Percentiles rank a stretch among this genome's conserved stretches.
phyloP scores from a whole-genome alignment of 257 asterid species.

The Coffea eugenioides region DNA sequence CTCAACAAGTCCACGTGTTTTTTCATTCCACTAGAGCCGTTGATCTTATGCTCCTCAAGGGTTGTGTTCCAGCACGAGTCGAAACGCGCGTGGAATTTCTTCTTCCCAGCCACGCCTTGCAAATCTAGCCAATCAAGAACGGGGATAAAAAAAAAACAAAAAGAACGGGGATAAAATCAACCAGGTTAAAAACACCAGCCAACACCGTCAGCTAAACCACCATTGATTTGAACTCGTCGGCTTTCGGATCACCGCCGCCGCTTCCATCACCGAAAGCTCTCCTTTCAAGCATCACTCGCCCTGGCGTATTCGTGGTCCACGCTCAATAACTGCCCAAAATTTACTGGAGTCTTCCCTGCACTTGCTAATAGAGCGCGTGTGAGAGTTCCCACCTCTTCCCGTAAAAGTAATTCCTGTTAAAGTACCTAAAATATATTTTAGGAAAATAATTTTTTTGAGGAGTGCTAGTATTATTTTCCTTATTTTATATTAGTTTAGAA shows the following conservation, averaged over 20 bases:
- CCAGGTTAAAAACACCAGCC: conserved; percentile 78
- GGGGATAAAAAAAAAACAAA: conserved; percentile 43
- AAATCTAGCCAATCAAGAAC: conserved; percentile 63
- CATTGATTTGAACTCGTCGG: conserved; percentile 81
- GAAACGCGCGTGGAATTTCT: conserved; percentile 73
- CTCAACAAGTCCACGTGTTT: conserved; percentile 47
- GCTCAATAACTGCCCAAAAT: conserved; percentile 55
- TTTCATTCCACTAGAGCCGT: not conserved
- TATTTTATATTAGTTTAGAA: too few relatives aligned
- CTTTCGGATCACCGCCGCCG: conserved; percentile 39
- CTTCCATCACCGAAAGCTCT: conserved; percentile 55
- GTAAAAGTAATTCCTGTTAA: not conserved
- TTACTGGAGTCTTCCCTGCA: conserved; percentile 36
- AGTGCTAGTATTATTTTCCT: too few relatives aligned
- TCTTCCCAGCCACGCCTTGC: conserved; percentile 66
- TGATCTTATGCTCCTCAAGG: conserved; percentile 55
- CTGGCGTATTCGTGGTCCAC: conserved; percentile 72
- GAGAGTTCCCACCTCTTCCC: conserved; percentile 68
- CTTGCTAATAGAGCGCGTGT: conserved; percentile 35
- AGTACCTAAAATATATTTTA: too few relatives aligned
- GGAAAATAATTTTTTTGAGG: too few relatives aligned
- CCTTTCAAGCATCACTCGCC: conserved; percentile 70
- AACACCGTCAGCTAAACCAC: conserved; percentile 77
- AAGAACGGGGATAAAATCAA: conserved; percentile 31
- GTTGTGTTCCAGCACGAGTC: conserved; percentile 55